Evolutionary conservation across 2,329 filamentous ascomycete species (phyloP).

Genomic region (Monilinia fructigena): DNA sequence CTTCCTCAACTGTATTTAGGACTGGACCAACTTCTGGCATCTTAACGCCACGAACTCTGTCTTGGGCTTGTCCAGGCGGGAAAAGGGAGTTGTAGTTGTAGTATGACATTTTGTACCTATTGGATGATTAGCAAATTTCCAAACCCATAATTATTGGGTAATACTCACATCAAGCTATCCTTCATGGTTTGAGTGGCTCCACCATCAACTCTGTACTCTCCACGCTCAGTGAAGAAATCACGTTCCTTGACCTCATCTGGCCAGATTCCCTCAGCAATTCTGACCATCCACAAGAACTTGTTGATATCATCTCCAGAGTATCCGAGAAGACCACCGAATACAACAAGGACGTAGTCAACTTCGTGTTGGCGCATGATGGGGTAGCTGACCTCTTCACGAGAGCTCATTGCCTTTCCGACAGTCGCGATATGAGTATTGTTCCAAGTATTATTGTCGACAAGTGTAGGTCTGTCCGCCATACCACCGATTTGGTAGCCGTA

Average conservation of each 20-base stretch:
- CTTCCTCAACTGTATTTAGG: slow-evolving; percentile 89
- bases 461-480: slow-evolving; percentile 94
- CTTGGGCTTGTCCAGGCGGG: slow-evolving; percentile 83
- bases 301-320: slow-evolving; percentile 99
- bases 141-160: not conserved
- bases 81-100: slow-evolving; percentile 95
- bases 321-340: slow-evolving; percentile 92
- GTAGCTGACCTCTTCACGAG: slow-evolving; percentile 95
- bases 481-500: slow-evolving; percentile 99
- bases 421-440: slow-evolving; percentile 99
- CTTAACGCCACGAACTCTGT: slow-evolving; percentile 79
- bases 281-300: slow-evolving; percentile 99
- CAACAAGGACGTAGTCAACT: slow-evolving; percentile 96
- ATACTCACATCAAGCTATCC: slow-evolving; percentile 93
- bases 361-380: slow-evolving; percentile 98
- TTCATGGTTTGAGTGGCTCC: slow-evolving; percentile 95
- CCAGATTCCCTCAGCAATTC: slow-evolving; percentile 99
- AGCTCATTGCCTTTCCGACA: slow-evolving; percentile 98
- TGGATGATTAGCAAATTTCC: slow-evolving; percentile 31
- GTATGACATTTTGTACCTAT: slow-evolving; percentile 99
- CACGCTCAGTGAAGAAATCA: slow-evolving; percentile 88
- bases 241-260: slow-evolving; percentile 98
- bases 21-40: slow-evolving; percentile 83
- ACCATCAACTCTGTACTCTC: slow-evolving; percentile 94
- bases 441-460: slow-evolving; percentile 99